Evolutionary conservation across 108 stramenopile species (phyloP).

Genomic region (Chaetoceros tenuissimus): DNA sequence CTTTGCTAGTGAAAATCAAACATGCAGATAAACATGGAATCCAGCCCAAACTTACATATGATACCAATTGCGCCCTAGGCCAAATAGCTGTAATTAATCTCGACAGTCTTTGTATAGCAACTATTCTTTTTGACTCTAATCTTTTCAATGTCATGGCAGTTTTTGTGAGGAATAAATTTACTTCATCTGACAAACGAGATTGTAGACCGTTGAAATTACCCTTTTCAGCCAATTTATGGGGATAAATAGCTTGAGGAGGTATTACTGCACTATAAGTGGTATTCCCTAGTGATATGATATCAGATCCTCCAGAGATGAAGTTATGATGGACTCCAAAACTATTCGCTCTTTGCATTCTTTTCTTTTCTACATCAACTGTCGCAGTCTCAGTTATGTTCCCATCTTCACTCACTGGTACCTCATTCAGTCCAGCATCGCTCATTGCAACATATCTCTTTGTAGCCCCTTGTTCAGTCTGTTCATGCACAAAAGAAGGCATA

Average conservation of each 20-base stretch:
- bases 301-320: neutral
- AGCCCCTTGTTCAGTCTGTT: conserved; percentile 11
- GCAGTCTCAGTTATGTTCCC: conserved; percentile 6
- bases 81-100: conserved; percentile 58
- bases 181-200: conserved; percentile 59
- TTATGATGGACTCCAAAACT: neutral
- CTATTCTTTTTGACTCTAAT: conserved; percentile 32
- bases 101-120: conserved; percentile 55
- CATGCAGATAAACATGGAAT: too few relatives aligned
- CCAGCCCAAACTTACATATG: too few relatives aligned
- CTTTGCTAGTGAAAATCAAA: too few relatives aligned
- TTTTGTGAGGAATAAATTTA: conserved; percentile 37
- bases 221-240: conserved; percentile 9
- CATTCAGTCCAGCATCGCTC: conserved; percentile 81
- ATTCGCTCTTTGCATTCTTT: neutral
- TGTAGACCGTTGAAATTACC: conserved; percentile 41
- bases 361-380: neutral
- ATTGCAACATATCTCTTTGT: conserved; percentile 45
- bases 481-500: conserved; percentile 35
- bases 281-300: neutral
- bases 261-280: neutral
- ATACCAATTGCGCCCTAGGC: conserved; percentile 77
- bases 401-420: conserved; percentile 57
- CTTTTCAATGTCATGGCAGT: conserved; percentile 39
- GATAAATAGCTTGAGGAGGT: neutral